Base-by-base conservation (phyloP, 257 asterid species). In the Primulina huaijiensis region DNA sequence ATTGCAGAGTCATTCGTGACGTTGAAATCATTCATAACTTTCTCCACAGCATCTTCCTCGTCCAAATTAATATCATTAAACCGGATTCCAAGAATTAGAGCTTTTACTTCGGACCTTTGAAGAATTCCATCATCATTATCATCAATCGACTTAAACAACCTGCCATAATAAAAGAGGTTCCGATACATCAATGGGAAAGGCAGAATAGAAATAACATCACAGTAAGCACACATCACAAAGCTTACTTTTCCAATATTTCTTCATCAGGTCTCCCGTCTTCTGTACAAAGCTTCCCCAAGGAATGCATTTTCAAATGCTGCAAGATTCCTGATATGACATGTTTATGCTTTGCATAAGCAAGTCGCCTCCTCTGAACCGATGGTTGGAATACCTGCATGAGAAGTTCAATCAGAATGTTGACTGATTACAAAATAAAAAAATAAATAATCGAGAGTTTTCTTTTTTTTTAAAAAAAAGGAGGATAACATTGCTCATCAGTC, bases 321-420 rank as follows among this genome's bases (percentile, higher is more conserved):
- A 92, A 76, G 76, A 92, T 74, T 60, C 97, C 98, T 6, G 98
- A 87, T 60, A 88, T 85, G 74, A 92, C 87, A 75, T 84, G 97
- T 81, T 87, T 88, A 70, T 88, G 98, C 83, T 88, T 85, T 69
- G 82, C 84, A 69, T 37, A 90, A 58, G 76, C 90, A 67, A 92
- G 85, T 38, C 82, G 81, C 72, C 98, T 87, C 82, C 76, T 84
- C 74, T 92, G 98, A 65, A 92, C 82, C 96, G 87, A 76, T 2
- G 98, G 98, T 74, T 90, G 96, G 74, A 92, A 86, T 7, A 88
- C 86, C 95, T 87, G 86, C 69, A 80, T 38, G 37, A 71, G 23
- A 77, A 73, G 67, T 76, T 63, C 5, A 10, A 5, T 58, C 56
- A 21, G 1, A 61, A 67, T 7, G 10, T 34, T 16, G 50, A 50